Percentiles rank a stretch among this genome's conserved stretches.
phyloP scores from a whole-genome alignment of 225 moss, liverwort and hornwort species.

The Thuidium tamariscinum region DNA sequence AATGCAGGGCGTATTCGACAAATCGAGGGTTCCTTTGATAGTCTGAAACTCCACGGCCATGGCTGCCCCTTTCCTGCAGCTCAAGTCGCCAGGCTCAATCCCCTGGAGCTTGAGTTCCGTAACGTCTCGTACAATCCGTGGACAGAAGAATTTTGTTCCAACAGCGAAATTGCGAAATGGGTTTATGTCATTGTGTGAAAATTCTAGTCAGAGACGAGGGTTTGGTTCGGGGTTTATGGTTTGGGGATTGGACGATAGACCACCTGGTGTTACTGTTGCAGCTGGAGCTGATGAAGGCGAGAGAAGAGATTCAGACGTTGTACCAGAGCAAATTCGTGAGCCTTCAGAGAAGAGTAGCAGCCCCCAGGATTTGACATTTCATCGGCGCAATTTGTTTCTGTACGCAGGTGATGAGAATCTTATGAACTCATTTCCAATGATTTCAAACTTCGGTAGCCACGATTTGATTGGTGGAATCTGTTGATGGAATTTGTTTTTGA shows the following conservation, averaged over 20 bases:
- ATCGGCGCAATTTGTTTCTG: slow-evolving; percentile 9
- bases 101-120: not conserved
- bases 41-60: not conserved
- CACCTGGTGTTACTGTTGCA: not conserved
- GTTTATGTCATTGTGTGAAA: not conserved
- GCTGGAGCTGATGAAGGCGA: not conserved
- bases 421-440: not conserved
- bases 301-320: not conserved
- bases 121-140: not conserved
- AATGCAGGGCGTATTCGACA: not conserved
- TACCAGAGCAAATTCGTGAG: not conserved
- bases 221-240: not conserved
- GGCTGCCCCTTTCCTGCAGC: slow-evolving; percentile 10
- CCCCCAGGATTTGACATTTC: not conserved
- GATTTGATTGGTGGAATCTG: not conserved
- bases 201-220: not conserved
- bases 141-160: not conserved
- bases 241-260: not conserved
- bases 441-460: not conserved
- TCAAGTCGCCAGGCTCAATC: not conserved
- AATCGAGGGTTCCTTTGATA: not conserved
- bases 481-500: not conserved
- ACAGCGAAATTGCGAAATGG: not conserved
- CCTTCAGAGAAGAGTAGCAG: not conserved
- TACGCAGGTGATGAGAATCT: slow-evolving; percentile 24